A percentile compares a stretch with the other conserved stretches of the same genome.
phyloP scores from a whole-genome alignment of 345 rosid species.

The Hypericum perforatum region DNA sequence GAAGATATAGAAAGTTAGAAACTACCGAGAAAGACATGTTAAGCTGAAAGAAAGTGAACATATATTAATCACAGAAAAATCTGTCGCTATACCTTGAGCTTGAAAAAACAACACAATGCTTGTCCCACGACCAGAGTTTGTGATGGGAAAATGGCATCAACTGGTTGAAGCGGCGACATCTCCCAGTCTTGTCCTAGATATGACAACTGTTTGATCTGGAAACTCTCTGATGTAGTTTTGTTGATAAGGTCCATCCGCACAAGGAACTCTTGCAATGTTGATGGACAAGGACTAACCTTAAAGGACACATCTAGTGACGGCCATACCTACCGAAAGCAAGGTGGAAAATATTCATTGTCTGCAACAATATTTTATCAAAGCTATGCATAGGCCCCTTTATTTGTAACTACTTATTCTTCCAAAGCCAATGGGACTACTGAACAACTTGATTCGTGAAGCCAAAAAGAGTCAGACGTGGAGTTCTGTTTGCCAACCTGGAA shows the following conservation, averaged over 20 bases:
- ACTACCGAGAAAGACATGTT: too few species aligned
- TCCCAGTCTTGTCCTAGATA: slow-evolving; percentile 73
- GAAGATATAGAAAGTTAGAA: too few species aligned
- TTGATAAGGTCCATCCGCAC: slow-evolving; percentile 80
- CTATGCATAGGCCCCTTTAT: too few species aligned
- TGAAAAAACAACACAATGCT: slow-evolving; percentile 75
- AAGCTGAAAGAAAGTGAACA: too few species aligned
- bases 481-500: slow-evolving; percentile 44
- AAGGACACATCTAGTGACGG: slow-evolving; percentile 75
- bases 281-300: slow-evolving; percentile 70
- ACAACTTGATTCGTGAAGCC: too few species aligned
- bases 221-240: slow-evolving; percentile 57
- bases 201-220: slow-evolving; percentile 74
- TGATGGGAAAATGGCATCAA: slow-evolving; percentile 51
- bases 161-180: slow-evolving; percentile 66
- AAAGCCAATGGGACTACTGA: too few species aligned
- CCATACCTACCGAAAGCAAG: slow-evolving; percentile 40
- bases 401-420: too few species aligned
- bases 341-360: background rate
- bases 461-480: too few species aligned
- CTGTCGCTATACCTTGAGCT: slow-evolving; percentile 51
- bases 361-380: too few species aligned
- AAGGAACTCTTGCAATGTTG: slow-evolving; percentile 65
- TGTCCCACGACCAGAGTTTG: slow-evolving; percentile 62
- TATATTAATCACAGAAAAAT: background rate